These are phyloP conservation scores for Umbelopsis isabellina DNA, from an alignment of 192 early-diverging fungal genomes.

Conservation along the genomic window DNA sequence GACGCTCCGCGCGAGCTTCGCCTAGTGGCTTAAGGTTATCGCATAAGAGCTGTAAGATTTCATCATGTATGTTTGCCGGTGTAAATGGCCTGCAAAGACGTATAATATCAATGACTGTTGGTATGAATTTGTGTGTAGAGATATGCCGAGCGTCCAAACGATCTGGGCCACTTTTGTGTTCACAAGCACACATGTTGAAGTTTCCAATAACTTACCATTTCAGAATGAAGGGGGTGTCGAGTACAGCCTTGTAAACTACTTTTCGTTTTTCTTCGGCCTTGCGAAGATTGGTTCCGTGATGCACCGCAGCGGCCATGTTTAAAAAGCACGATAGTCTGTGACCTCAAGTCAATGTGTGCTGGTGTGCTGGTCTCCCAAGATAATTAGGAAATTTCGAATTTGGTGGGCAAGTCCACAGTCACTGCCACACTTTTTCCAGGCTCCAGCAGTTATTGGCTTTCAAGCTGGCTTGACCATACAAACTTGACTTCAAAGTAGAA, in stretches of 20 bases:
- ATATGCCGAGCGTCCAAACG: neutral
- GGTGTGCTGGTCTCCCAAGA: no score
- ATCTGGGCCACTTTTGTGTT: neutral
- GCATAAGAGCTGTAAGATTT: neutral
- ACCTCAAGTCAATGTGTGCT: no score
- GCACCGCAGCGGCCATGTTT: neutral
- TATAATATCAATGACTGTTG: neutral
- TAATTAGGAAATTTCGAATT: no score
- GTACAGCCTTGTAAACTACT: neutral
- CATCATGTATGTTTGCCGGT: neutral
- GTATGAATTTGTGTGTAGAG: neutral
- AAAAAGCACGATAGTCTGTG: no score
- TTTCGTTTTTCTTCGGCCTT: constrained; percentile 1
- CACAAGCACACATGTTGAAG: neutral
- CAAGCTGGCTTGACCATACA: no score
- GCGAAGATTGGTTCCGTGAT: constrained; percentile 7
- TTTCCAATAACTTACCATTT: neutral
- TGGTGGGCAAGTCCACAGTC: no score
- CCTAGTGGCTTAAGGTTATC: neutral
- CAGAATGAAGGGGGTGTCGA: constrained; percentile 11
- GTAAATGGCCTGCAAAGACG: neutral
- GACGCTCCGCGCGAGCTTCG: neutral
- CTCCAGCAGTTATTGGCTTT: no score
- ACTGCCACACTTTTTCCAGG: no score
- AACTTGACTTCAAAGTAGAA: no score